Conservation (phyloP, 164 flowering plant species). For the Chimonanthus salicifolius region DNA sequence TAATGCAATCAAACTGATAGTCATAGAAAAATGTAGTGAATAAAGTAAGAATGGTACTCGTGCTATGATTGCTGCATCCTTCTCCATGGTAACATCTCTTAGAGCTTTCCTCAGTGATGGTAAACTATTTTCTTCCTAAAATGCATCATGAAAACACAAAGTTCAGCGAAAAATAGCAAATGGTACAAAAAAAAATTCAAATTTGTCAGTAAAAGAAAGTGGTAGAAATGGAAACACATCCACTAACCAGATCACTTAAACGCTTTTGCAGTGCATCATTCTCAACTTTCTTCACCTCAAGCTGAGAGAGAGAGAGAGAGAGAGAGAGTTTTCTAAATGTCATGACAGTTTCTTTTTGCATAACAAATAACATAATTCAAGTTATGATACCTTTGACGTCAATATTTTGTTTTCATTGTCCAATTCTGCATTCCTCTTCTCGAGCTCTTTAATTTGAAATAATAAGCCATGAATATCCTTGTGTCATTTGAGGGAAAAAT, state of each 20-base stretch:
- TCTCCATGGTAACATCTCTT: conserved; percentile 92
- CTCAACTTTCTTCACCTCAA: conserved; percentile 50
- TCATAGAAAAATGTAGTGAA: conserved; percentile 5
- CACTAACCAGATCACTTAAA: conserved; percentile 65
- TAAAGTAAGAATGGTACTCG: conserved; percentile 43
- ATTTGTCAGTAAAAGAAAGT: not conserved
- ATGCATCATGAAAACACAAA: conserved; percentile 16
- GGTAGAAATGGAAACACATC: not conserved
- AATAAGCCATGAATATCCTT: conserved; percentile 62
- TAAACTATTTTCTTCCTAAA: conserved; percentile 62
- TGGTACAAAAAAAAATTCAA: not conserved
- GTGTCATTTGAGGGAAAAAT: conserved; percentile 22
- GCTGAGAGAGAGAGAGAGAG: conserved; percentile 35
- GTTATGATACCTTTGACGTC: conserved; percentile 37
- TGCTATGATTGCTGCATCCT: conserved; percentile 91
- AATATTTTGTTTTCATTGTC: conserved; percentile 57
- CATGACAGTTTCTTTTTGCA: conserved; percentile 2
- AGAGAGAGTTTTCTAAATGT: not conserved
- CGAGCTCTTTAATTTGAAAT: conserved; percentile 57
- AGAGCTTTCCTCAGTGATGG: conserved; percentile 88
- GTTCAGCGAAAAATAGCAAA: not conserved
- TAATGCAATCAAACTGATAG: not conserved
- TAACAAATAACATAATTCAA: conserved; percentile 1
- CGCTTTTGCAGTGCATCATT: conserved; percentile 48
- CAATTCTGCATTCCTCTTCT: conserved; percentile 53